A percentile compares a stretch with the other conserved stretches of the same genome.
phyloP scores from a whole-genome alignment of 371 early-diverging fungal species.

The Apophysomyces sp. region DNA sequence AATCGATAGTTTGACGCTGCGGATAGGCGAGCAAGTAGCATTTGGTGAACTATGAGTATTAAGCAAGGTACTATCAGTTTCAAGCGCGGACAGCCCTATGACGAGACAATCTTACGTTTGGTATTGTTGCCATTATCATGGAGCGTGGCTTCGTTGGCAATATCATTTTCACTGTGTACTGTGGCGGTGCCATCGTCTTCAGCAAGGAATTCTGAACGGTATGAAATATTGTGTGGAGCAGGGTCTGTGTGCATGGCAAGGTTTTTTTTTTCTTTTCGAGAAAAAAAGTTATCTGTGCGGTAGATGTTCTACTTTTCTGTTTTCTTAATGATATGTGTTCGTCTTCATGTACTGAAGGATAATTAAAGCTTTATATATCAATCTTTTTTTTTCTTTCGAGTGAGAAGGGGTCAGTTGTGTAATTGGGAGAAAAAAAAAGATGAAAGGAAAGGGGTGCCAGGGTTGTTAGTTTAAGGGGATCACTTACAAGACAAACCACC shows the following conservation, averaged over 20 bases:
- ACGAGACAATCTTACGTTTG: neutral
- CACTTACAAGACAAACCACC: slow-evolving; percentile 1
- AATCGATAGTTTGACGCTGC: neutral
- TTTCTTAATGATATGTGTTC: neutral
- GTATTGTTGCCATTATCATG: neutral
- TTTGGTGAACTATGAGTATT: neutral
- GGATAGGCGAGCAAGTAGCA: neutral
- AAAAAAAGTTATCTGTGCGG: neutral
- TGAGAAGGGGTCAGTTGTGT: neutral
- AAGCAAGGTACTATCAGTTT: neutral
- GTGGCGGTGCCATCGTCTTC: neutral
- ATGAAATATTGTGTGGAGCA: neutral
- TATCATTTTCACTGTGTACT: neutral
- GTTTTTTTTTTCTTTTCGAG: neutral
- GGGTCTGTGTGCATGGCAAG: neutral
- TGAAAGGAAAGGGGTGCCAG: slow-evolving; percentile 2
- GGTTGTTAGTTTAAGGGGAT: slow-evolving; percentile 2
- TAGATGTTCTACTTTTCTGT: neutral
- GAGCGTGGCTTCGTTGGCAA: neutral
- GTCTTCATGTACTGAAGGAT: neutral
- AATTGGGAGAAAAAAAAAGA: slow-evolving; percentile 1
- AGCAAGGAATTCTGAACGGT: neutral
- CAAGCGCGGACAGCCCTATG: neutral
- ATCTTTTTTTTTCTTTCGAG: neutral
- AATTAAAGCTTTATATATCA: neutral